Evolutionary conservation across 2,329 filamentous ascomycete genomes (phyloP), one percentile per base, ranked within the genome.

Genomic region (Mariannaea sp.): DNA sequence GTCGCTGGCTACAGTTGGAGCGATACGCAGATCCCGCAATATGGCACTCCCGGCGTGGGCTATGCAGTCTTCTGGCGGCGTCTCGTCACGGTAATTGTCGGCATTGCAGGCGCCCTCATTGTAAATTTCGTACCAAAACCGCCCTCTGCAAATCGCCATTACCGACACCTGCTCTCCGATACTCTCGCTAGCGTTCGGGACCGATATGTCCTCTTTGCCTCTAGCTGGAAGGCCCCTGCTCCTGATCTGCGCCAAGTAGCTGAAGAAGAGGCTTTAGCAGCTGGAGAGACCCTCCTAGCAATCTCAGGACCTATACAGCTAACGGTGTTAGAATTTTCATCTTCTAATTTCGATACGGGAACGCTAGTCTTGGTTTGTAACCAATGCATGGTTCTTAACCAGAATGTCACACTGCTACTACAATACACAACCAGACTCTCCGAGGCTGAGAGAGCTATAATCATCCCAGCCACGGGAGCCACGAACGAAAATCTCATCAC

Each of bases 1-100:
- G 59, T 62, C 1, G 39, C 52, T 2, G 57, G 57, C 2, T 62
- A 62, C 22, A 62, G 59, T 16, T 62, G 59, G 59, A 55, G 62
- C 0, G 59, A 62, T 5, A 62, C 59, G 1, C 59, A 62, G 7
- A 58, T 58, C 8, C 54, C 55, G 1, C 39, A 30, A 13, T 62
- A 62, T 4, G 59, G 59, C 2, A 62, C 48, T 7, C 55, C 48
- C 19, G 48, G 47, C 7, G 35, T 48, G 7, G 55, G 52, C 33
- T 57, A 57, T 24, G 36, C 49, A n/a, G 50, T 53, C 0, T 57
- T 57, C 41, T 57, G 50, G 50, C 46, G 35, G 13, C 41, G 55
- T 7, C 2, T 54, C 20, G 41, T 57, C 9, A 44, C 49, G 3
- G 55, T 57, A 4, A 42, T 57, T 13, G 22, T 47, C 4, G 50